A percentile compares a stretch with the other conserved stretches of the same genome.
Evolutionary conservation across 2,329 filamentous ascomycete species (phyloP).

Genomic region (Metarhizium robertsii): DNA sequence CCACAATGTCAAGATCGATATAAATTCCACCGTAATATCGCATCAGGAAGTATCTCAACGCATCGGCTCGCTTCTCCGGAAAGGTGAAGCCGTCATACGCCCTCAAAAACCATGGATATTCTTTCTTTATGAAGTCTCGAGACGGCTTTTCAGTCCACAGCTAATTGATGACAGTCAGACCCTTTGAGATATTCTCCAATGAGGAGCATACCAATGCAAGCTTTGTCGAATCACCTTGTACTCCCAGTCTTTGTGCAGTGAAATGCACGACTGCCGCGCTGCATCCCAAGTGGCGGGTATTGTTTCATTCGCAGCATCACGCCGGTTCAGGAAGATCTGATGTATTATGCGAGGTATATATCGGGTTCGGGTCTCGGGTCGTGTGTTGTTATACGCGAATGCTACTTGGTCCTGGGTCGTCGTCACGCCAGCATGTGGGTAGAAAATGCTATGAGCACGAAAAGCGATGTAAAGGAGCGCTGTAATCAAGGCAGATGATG

Average conservation of each 20-base stretch:
- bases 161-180: neutral
- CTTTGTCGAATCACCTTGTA: neutral
- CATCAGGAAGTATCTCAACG: conserved; percentile 71
- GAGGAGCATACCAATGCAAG: neutral
- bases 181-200: no score
- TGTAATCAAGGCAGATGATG: neutral
- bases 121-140: conserved; percentile 59
- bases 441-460: neutral
- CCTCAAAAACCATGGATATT: conserved; percentile 70
- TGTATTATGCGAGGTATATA: neutral
- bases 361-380: neutral
- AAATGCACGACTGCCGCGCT: neutral
- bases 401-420: neutral
- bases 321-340: neutral
- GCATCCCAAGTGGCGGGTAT: neutral
- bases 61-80: conserved; percentile 68
- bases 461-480: neutral
- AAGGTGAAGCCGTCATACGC: conserved; percentile 67
- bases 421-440: neutral
- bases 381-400: neutral
- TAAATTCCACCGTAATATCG: conserved; percentile 71
- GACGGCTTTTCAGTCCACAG: conserved; percentile 68
- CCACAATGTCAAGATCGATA: conserved; percentile 51
- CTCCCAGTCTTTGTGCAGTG: neutral
- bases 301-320: neutral